Percentiles rank a stretch among this genome's conserved stretches.
phyloP scores from a whole-genome alignment of 176 grass and related monocot genomes.

The Musa acuminata region DNA sequence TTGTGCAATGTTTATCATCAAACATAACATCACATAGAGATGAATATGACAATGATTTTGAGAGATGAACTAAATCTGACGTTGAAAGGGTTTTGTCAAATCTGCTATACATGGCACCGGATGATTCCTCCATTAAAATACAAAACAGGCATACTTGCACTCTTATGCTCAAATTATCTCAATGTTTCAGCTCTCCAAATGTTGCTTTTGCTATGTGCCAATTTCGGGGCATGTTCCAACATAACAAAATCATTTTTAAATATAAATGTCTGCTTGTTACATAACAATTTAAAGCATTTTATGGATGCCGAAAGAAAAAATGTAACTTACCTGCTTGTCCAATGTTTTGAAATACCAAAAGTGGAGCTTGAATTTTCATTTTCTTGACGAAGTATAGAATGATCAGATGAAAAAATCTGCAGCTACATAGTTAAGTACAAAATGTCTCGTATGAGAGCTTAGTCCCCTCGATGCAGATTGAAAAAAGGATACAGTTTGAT shows the following conservation, averaged over 20 bases:
- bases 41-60: neutral
- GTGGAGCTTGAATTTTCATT: slow-evolving; percentile 37
- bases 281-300: slow-evolving; percentile 5
- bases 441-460: neutral
- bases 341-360: slow-evolving; percentile 47
- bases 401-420: slow-evolving; percentile 61
- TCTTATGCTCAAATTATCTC: neutral
- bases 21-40: neutral
- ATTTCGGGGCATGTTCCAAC: neutral
- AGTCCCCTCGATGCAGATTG: neutral
- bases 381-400: slow-evolving; percentile 36
- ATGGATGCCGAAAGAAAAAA: slow-evolving; percentile 3
- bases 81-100: neutral
- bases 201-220: neutral
- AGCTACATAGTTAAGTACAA: slow-evolving; percentile 10
- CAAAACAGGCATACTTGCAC: neutral
- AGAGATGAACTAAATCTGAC: neutral
- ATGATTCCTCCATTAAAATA: neutral
- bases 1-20: neutral
- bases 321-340: slow-evolving; percentile 50
- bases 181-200: neutral
- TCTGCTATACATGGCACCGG: neutral
- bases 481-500: slow-evolving; percentile 52
- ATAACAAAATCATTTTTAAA: neutral
- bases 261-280: slow-evolving; percentile 1